Evolutionary conservation across 1,139 yeast genomes (phyloP).

Genomic region (Protomyces inundatus): DNA sequence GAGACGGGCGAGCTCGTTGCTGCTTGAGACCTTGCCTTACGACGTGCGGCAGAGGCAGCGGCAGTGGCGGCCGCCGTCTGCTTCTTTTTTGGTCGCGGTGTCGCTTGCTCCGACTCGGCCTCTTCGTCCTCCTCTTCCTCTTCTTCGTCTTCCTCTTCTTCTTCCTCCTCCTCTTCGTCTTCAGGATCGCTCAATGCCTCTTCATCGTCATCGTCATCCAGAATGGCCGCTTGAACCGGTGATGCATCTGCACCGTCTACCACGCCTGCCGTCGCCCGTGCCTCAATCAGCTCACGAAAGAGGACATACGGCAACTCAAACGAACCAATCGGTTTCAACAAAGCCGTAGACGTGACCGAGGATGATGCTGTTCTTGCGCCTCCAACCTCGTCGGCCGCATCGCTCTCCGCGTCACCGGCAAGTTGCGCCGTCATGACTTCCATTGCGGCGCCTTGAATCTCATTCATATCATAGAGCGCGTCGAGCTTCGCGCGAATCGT

Average conservation of each 20-base stretch:
- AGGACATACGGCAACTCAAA: conserved; percentile 16
- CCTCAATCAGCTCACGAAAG: conserved; percentile 11
- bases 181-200: neutral
- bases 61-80: neutral
- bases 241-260: neutral
- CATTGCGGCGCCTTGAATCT: neutral
- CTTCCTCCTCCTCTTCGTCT: neutral
- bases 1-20: neutral
- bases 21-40: neutral
- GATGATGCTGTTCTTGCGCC: too few species aligned
- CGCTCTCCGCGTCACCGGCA: neutral
- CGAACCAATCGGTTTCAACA: neutral
- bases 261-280: conserved; percentile 9
- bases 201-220: conserved; percentile 1
- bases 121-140: neutral
- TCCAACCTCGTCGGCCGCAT: neutral
- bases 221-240: neutral
- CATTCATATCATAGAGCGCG: conserved; percentile 7
- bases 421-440: neutral
- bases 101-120: neutral
- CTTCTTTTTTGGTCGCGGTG: neutral
- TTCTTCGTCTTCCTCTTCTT: neutral
- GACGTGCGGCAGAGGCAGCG: neutral
- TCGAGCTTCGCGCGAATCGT: conserved; percentile 4
- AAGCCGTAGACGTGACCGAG: neutral